phyloP scores from a whole-genome alignment of 805 yeast genomes.

The Zygotorulaspora sp. region DNA sequence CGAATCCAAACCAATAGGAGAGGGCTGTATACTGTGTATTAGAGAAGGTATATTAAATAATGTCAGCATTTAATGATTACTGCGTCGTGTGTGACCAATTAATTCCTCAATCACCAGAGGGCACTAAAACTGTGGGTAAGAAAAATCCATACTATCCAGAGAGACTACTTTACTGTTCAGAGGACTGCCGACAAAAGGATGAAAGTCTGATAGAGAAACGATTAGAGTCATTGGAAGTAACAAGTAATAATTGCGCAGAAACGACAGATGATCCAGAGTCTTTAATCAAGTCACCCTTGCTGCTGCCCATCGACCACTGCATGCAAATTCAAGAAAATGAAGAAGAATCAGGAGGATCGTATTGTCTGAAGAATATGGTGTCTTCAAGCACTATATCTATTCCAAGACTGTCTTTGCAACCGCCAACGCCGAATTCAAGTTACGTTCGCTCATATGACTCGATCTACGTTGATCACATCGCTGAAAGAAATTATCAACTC shows the following conservation, averaged over 20 bases:
- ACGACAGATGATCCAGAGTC: conserved; percentile 16
- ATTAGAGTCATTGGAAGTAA: conserved; percentile 8
- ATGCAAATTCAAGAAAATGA: conserved; percentile 3
- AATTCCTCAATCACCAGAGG: conserved; percentile 17
- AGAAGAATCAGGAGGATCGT: conserved; percentile 8
- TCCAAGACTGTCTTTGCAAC: conserved; percentile 6
- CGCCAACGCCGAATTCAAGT: neutral
- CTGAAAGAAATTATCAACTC: conserved; percentile 31
- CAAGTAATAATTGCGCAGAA: conserved; percentile 1
- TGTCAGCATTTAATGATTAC: conserved; percentile 46
- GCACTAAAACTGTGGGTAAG: conserved; percentile 5
- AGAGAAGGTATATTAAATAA: no score
- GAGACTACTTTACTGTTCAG: conserved; percentile 26
- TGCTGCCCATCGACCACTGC: conserved; percentile 18
- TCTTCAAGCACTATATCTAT: conserved; percentile 10
- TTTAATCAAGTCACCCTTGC: conserved; percentile 23
- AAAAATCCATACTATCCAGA: conserved; percentile 8
- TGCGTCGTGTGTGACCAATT: conserved; percentile 52
- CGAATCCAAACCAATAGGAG: no score
- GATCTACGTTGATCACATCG: conserved; percentile 22
- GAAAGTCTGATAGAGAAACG: conserved; percentile 5
- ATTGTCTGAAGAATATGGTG: conserved; percentile 11
- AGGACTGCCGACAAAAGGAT: conserved; percentile 22
- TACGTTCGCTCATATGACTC: neutral
- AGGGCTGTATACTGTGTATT: no score